phyloP scores from a whole-genome alignment of 768 basidiomycete genomes.

The Royoungia palumana region DNA sequence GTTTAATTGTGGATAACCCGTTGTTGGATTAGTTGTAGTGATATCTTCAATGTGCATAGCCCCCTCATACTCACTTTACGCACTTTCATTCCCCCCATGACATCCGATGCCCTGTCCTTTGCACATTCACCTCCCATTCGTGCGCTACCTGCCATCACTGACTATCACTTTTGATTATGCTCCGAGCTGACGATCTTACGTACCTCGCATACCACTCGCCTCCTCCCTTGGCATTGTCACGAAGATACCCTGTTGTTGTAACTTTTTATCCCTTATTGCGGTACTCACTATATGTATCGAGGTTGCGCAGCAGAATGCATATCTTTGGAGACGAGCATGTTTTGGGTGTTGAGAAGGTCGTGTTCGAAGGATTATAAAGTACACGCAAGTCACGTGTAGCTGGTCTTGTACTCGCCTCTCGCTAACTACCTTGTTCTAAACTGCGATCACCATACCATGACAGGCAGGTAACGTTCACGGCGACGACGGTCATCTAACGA shows the following conservation, averaged over 20 bases:
- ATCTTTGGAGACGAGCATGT: slow-evolving; percentile 31
- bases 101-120: neutral
- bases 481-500: neutral
- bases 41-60: slow-evolving; percentile 30
- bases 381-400: neutral
- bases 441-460: slow-evolving; percentile 7
- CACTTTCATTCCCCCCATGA: slow-evolving; percentile 9
- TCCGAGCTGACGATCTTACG: slow-evolving; percentile 32
- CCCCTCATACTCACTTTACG: slow-evolving; percentile 25
- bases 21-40: slow-evolving; percentile 38
- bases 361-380: no score
- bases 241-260: slow-evolving; percentile 36
- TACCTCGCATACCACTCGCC: slow-evolving; percentile 15
- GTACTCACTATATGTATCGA: slow-evolving; percentile 25
- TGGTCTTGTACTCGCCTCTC: no score
- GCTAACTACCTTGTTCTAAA: no score
- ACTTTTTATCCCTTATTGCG: slow-evolving; percentile 25
- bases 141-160: slow-evolving; percentile 22
- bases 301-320: slow-evolving; percentile 36
- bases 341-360: no score
- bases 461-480: slow-evolving; percentile 6
- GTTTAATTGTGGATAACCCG: slow-evolving; percentile 34
- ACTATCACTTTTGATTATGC: slow-evolving; percentile 20
- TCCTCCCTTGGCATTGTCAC: slow-evolving; percentile 25
- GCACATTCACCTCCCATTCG: slow-evolving; percentile 10